phyloP scores from a whole-genome alignment of 192 early-diverging fungal species.

The Umbelopsis ramanniana region DNA sequence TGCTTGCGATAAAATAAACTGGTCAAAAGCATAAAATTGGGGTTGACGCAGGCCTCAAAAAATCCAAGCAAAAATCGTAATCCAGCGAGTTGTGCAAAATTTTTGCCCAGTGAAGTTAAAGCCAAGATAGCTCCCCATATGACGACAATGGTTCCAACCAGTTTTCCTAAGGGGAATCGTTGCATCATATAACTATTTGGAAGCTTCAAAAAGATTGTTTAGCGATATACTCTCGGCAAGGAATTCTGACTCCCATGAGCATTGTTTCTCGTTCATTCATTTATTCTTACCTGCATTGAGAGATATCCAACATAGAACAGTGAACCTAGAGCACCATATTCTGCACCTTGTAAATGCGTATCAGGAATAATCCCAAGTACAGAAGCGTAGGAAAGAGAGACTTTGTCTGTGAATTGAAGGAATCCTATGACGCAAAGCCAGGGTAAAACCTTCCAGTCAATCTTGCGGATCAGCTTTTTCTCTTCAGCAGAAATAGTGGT shows the following conservation, averaged over 20 bases:
- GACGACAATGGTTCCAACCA: slow-evolving; percentile 28
- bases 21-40: slow-evolving; percentile 30
- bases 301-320: slow-evolving; percentile 31
- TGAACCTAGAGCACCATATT: slow-evolving; percentile 32
- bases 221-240: neutral
- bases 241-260: too few relatives aligned
- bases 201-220: neutral
- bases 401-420: slow-evolving; percentile 37
- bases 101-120: slow-evolving; percentile 11
- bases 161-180: slow-evolving; percentile 15
- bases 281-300: slow-evolving; percentile 1
- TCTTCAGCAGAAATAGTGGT: slow-evolving; percentile 23
- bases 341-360: slow-evolving; percentile 16
- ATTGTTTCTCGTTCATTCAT: too few relatives aligned
- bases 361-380: slow-evolving; percentile 28
- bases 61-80: slow-evolving; percentile 34
- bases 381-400: slow-evolving; percentile 10
- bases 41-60: slow-evolving; percentile 33
- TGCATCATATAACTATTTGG: slow-evolving; percentile 37
- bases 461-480: slow-evolving; percentile 28
- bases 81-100: slow-evolving; percentile 30
- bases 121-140: slow-evolving; percentile 25
- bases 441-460: slow-evolving; percentile 33
- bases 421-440: slow-evolving; percentile 29
- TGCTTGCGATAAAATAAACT: slow-evolving; percentile 29